phyloP scores from a whole-genome alignment of 1,284 basidiomycete species.

The Boletellus deceptivus region DNA sequence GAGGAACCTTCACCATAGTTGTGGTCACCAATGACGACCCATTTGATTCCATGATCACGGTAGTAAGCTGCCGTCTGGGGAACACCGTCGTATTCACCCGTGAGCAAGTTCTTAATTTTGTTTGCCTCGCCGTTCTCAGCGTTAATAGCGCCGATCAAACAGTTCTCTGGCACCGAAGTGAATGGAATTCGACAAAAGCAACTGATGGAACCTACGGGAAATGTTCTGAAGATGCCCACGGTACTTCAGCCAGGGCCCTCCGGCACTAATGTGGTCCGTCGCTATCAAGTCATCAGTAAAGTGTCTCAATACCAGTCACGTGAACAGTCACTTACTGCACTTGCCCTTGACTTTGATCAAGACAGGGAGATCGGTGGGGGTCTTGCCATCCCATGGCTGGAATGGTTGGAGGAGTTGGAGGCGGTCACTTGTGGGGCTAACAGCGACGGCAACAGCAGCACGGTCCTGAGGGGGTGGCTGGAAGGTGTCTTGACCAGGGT shows the following conservation, averaged over 20 bases:
- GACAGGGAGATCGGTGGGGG: conserved; percentile 85
- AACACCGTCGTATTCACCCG: conserved; percentile 84
- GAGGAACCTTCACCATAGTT: conserved; percentile 99
- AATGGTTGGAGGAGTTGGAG: conserved; percentile 94
- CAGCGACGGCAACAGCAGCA: conserved; percentile 80
- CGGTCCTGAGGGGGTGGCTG: conserved; percentile 91
- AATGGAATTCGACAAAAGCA: neutral
- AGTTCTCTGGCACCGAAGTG: conserved; percentile 69
- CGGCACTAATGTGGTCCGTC: conserved; percentile 89
- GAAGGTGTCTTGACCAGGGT: conserved; percentile 97
- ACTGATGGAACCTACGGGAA: conserved; percentile 59
- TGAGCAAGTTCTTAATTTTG: conserved; percentile 90
- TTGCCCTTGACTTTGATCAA: conserved; percentile 99
- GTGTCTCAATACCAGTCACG: neutral
- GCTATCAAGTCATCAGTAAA: conserved; percentile 37
- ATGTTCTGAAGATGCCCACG: conserved; percentile 99
- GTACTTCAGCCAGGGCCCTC: conserved; percentile 99
- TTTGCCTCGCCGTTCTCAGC: conserved; percentile 94
- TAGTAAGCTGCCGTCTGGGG: conserved; percentile 86
- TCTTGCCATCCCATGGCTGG: conserved; percentile 91
- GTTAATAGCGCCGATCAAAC: conserved; percentile 97
- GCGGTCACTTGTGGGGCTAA: conserved; percentile 89
- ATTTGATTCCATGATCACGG: conserved; percentile 87
- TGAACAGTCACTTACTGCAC: conserved; percentile 67
- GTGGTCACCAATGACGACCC: conserved; percentile 93